These are phyloP conservation scores for Pulveroboletus sp. DNA, from an alignment of 768 basidiomycete genomes.

Conservation along the genomic window DNA sequence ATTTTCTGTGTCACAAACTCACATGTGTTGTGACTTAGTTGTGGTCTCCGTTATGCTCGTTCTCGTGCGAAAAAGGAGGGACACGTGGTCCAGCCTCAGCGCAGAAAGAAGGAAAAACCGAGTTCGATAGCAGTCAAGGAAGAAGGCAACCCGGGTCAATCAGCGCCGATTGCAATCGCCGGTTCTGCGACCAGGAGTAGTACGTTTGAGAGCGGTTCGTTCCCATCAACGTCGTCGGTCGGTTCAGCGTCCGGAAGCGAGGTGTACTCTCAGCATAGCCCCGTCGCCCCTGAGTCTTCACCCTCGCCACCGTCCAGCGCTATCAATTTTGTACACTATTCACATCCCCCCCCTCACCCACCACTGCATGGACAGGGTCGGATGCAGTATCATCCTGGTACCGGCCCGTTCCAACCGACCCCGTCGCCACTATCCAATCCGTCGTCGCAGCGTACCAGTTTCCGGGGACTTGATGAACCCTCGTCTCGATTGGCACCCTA, in stretches of 20 bases:
- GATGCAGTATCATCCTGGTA: constrained; percentile 21
- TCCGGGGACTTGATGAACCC: constrained; percentile 36
- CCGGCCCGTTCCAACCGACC: constrained; percentile 35
- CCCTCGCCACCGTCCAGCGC: constrained; percentile 61
- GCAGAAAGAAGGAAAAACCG: constrained; percentile 60
- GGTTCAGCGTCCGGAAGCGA: constrained; percentile 59
- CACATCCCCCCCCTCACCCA: constrained; percentile 34
- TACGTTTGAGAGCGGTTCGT: constrained; percentile 48
- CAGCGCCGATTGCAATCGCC: constrained; percentile 39
- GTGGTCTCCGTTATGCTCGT: constrained; percentile 82
- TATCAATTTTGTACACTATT: constrained; percentile 59
- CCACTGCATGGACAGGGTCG: constrained; percentile 31
- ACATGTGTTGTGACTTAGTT: constrained; percentile 42
- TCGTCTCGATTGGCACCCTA: constrained; percentile 35
- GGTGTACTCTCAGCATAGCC: constrained; percentile 46
- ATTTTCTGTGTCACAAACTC: constrained; percentile 11
- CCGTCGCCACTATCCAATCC: constrained; percentile 40
- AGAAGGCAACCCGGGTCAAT: constrained; percentile 23
- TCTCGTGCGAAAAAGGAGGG: constrained; percentile 88
- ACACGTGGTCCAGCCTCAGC: constrained; percentile 44
- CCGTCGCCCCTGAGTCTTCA: constrained; percentile 44
- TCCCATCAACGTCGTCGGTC: constrained; percentile 43
- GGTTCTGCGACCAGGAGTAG: constrained; percentile 45
- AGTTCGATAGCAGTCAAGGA: constrained; percentile 25
- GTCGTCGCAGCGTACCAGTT: constrained; percentile 28